Evolutionary conservation across 2,329 filamentous ascomycete species (phyloP), one percentile per base, ranked within the genome.

Genomic region (Pyrenophora seminiperda): DNA sequence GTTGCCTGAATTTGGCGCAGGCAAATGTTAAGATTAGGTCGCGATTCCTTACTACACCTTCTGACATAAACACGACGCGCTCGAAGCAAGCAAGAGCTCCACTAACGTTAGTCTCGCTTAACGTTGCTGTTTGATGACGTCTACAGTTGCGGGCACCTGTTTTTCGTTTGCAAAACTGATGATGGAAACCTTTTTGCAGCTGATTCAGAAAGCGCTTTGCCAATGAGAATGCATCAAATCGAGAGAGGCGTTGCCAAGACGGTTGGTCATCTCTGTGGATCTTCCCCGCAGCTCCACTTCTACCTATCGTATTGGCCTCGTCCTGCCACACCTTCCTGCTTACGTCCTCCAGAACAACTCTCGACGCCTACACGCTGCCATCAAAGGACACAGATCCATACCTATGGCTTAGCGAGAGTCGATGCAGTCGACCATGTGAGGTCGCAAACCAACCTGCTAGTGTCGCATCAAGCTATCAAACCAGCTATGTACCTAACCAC

Each of bases 221-320:
- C 51, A 43, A 56, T 47, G 20, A 41, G 20, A 7, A 27, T 11
- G 14, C 34, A 31, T 45, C 29, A 29, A 27, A 18, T 36, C 27
- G 42, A 36, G 34, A 31, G 29, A 33, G 36, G 41, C 45, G 32
- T 41, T 44, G 51, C 40, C 41, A 53, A 50, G 46, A 33, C 22
- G 10, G 41, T 46, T 41, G 41, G 57, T 50, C 54, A 58, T 44
- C n/a, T n/a, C n/a, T n/a, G n/a, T n/a, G n/a, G n/a, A n/a, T n/a
- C 30, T 57, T 52, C 52, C 54, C 57, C 56, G 50, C 56, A 48
- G 43, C 49, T 53, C 39, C 47, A 41, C 39, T 29, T 22, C 38
- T 7, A 22, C 41, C 43, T 22, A 27, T 27, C 19, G 39, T 30
- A 31, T 41, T 46, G 40, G 24, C 36, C 41, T 30, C 17, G 10